Base-by-base conservation (phyloP, 495 filamentous ascomycete genomes). In the Penicillium riverlandense region DNA sequence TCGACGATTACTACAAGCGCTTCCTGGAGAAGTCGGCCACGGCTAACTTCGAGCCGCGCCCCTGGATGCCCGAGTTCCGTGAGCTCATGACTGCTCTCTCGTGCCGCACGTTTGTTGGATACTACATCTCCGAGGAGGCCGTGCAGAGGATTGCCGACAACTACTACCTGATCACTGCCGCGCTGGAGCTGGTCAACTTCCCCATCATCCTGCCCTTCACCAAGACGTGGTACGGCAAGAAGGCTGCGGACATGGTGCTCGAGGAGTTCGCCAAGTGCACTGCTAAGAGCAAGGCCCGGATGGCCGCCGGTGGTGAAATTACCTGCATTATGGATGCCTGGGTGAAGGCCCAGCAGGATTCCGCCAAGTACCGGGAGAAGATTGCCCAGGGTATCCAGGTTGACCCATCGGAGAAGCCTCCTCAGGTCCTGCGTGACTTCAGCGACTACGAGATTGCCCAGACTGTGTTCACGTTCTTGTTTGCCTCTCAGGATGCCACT, bases 181-280 rank as follows among this genome's bases (percentile, higher is more conserved):
- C 92, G 7, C 79, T 98, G 46, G 92, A 98, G 61, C 78, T 98
- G 33, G 92, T 98, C 66, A 97, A 97, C 71, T 97, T 98, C 76
- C 92, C 92, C 31, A 85, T 98, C 70, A 96, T 97, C 65, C 68
- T 98, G 40, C 92, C 92, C 37, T 98, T 78, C 75, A 96, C 92
- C 53, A 90, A 86, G 75, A 86, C 88, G 8, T 98, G 90, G 88
- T 95, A 95, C 61, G 92, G 92, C 49, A 95, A 97, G 78, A 92
- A 88, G 68, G 88, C 91, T 12, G 82, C 92, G 34, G 85, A 91
- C 53, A 90, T 91, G 82, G 89, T 96, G 16, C 72, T 97, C 44
- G 79, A 77, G 2, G 89, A 95, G 61, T 97, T 98, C 61, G 63
- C 86, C 55, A 86, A 85, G 61, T 98, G 92, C 62, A 85, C 92